Conservation (phyloP, 106 monocot species). For the Dioscorea dumetorum region DNA sequence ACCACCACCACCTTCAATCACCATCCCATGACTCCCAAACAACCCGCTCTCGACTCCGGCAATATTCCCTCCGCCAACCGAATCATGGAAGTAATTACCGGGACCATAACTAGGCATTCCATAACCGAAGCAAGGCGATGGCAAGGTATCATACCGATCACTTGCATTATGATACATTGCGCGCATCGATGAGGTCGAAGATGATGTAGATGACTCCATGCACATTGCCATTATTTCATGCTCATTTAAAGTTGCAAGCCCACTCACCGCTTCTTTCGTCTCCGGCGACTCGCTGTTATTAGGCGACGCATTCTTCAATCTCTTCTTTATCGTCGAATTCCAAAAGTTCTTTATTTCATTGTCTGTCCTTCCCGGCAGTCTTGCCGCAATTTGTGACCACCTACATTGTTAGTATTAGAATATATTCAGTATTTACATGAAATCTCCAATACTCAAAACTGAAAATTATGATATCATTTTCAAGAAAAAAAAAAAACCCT, state of each 20-base stretch:
- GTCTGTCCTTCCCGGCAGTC: constrained; percentile 77
- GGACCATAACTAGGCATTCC: neutral
- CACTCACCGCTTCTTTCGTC: constrained; percentile 4
- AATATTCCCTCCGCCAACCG: too few species aligned
- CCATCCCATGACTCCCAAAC: constrained; percentile 22
- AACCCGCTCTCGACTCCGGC: constrained; percentile 6
- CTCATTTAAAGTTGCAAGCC: neutral
- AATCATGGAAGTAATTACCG: constrained; percentile 11
- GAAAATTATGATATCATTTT: too few species aligned
- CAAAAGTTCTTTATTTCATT: constrained; percentile 97
- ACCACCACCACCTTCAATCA: neutral
- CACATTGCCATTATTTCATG: constrained; percentile 7
- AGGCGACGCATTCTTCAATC: constrained; percentile 41
- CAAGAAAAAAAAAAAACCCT: too few species aligned
- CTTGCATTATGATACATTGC: neutral
- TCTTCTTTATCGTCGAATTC: constrained; percentile 95
- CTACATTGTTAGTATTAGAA: constrained; percentile 14
- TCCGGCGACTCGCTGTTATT: constrained; percentile 4
- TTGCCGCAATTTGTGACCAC: constrained; percentile 87
- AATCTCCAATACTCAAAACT: too few species aligned
- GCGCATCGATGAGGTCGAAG: constrained; percentile 19
- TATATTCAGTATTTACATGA: too few species aligned
- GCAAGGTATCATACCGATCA: constrained; percentile 19
- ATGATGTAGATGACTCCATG: constrained; percentile 26
- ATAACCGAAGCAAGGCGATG: constrained; percentile 7